phyloP scores from a whole-genome alignment of 306 rosid genomes.

The Chamaecrista fasciculata region DNA sequence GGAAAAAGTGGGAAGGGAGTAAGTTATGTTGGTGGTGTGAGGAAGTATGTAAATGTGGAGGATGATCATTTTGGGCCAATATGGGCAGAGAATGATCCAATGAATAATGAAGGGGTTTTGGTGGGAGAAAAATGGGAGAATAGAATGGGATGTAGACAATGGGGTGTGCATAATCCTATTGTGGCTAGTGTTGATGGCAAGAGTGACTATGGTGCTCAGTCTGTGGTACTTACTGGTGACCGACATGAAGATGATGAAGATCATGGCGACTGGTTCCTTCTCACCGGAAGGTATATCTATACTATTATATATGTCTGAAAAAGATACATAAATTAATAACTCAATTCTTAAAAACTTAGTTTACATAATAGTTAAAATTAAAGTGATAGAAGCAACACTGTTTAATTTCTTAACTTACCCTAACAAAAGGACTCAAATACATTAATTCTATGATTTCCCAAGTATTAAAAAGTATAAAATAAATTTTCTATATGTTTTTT shows the following conservation, averaged over 20 bases:
- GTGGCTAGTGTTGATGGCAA: constrained; percentile 84
- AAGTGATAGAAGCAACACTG: no score
- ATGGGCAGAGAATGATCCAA: constrained; percentile 54
- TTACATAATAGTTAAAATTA: no score
- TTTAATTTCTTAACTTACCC: no score
- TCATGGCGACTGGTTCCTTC: constrained; percentile 89
- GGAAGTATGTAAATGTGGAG: constrained; percentile 55
- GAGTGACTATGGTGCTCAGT: constrained; percentile 66
- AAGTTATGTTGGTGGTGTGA: constrained; percentile 69
- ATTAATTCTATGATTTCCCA: no score
- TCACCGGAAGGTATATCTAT: constrained; percentile 67
- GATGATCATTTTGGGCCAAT: constrained; percentile 73
- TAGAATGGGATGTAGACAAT: constrained; percentile 65
- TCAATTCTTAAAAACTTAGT: no score
- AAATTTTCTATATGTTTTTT: no score
- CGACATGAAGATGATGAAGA: constrained; percentile 75
- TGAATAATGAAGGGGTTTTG: constrained; percentile 53
- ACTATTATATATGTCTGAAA: no score
- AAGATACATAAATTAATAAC: no score
- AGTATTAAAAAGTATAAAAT: no score
- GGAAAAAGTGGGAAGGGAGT: constrained; percentile 57
- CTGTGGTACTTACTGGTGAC: constrained; percentile 76
- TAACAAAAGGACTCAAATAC: no score
- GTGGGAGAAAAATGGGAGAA: constrained; percentile 73
- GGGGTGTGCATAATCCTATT: constrained; percentile 79